Percentiles rank a stretch among this genome's conserved stretches.
Conservation (phyloP, 2,329 filamentous ascomycete species). For the Chaetomium globosum region DNA sequence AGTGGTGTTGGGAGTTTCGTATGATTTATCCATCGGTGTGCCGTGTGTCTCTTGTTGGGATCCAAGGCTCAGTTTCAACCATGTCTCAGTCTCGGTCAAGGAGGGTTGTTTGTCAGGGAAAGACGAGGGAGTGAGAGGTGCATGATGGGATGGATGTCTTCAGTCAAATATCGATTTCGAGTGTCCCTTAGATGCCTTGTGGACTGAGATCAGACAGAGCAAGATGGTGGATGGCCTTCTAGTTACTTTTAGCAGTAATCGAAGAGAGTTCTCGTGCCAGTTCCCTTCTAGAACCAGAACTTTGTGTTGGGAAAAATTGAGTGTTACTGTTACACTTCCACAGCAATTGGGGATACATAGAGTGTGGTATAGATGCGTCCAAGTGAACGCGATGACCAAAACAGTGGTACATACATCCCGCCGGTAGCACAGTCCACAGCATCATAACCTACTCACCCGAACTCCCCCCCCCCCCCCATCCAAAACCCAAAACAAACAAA, state of each 20-base stretch:
- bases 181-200: neutral
- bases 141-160: neutral
- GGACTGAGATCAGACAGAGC: neutral
- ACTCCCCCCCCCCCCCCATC: neutral
- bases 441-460: too few species aligned
- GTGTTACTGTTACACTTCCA: too few species aligned
- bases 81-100: neutral
- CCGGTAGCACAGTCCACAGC: too few species aligned
- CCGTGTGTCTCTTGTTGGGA: neutral
- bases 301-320: too few species aligned
- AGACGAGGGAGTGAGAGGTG: neutral
- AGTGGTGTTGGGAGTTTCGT: slow-evolving; percentile 20
- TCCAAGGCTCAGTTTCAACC: neutral
- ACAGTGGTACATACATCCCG: too few species aligned
- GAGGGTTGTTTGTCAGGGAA: neutral
- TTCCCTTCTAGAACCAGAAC: neutral
- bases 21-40: neutral
- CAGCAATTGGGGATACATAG: too few species aligned
- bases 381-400: too few species aligned
- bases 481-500: too few species aligned
- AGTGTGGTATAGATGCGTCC: too few species aligned
- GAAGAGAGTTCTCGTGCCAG: neutral
- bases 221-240: neutral
- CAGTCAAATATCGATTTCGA: neutral
- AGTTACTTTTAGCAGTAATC: neutral